phyloP scores from a whole-genome alignment of 345 rosid species.

The Salix purpurea region DNA sequence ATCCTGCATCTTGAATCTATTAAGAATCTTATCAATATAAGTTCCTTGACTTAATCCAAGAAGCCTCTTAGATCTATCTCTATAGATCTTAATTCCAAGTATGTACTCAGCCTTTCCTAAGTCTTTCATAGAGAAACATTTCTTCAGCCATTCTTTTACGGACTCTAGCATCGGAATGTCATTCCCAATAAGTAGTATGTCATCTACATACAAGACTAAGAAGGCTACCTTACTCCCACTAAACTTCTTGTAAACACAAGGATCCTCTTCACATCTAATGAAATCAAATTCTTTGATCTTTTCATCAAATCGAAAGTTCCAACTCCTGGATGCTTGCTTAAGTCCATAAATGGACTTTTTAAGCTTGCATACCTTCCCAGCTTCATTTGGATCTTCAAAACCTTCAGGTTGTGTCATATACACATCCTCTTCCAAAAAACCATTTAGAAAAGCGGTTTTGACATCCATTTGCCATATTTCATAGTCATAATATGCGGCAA shows the following conservation, averaged over 20 bases:
- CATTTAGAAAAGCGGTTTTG: too few species aligned
- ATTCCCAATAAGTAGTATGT: neutral
- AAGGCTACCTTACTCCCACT: neutral
- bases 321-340: neutral
- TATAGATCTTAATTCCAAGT: neutral
- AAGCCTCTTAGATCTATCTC: neutral
- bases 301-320: neutral
- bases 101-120: neutral
- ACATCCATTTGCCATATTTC: too few species aligned
- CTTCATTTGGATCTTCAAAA: neutral
- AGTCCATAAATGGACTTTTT: slow-evolving; percentile 4
- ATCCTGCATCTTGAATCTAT: neutral
- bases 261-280: neutral
- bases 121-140: neutral
- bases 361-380: neutral
- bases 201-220: neutral
- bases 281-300: slow-evolving; percentile 1
- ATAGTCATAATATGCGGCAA: neutral
- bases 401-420: slow-evolving; percentile 7
- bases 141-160: neutral
- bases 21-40: neutral
- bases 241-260: neutral
- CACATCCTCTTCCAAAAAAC: neutral
- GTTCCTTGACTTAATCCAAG: neutral
- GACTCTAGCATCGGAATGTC: neutral